Evolutionary conservation across 1,284 basidiomycete genomes (phyloP), one percentile per base, ranked within the genome.

Genomic region (Melanopsichium pennsylvanicum): DNA sequence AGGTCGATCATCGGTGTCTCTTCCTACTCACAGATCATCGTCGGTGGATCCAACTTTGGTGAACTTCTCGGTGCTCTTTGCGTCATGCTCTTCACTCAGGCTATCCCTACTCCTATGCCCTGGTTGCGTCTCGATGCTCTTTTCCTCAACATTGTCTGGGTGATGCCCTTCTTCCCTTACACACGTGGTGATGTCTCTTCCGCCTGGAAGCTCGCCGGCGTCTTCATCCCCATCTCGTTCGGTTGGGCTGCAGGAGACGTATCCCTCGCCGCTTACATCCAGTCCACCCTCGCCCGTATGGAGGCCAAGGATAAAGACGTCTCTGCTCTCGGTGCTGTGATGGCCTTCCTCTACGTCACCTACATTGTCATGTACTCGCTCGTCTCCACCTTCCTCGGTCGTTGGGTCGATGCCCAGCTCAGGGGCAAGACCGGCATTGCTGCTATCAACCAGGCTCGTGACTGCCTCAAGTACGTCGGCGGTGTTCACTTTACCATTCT

Each of bases 161-260:
- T 80, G 19, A 63, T 82, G 47, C 82, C 81, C 5, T 62, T 50
- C 54, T 81, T 79, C 70, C 64, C 74, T 3, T 67, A 74, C 40
- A 49, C 48, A 6, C 71, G 64, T 23, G 50, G 55, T 22, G 12
- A 27, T 19, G 64, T 63, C 16, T 34, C 41, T 2, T 68, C 64
- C 7, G 78, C 78, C 18, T 81, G 78, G 78, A 72, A 68, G 38
- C 51, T 80, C 29, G 78, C 74, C 36, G 68, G 61, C 21, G 67
- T 62, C 66, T 80, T 81, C 59, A 76, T 74, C 11, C 78, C 81
- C 39, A 70, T 82, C 45, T 80, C 77, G 7, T 78, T 68, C 70
- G 82, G 81, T 61, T 82, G 82, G 82, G 81, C 81, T 41, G 80
- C 81, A 33, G 82, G 81, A 35, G 81, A 82, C 42, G 79, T 81